phyloP scores from a whole-genome alignment of 164 flowering plant genomes.

The Stephania yunnanensis region DNA sequence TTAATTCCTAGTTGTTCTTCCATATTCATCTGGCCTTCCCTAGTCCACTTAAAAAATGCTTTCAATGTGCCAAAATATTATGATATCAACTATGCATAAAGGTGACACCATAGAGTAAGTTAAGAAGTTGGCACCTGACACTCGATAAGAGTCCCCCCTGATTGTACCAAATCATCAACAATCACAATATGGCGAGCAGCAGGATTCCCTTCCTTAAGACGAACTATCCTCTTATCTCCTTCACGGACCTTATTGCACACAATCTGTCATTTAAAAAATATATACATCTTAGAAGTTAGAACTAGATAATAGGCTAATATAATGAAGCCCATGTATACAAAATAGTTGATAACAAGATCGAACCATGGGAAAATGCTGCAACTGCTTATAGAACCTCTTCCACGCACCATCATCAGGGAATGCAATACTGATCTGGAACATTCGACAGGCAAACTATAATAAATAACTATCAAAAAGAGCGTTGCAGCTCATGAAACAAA shows the following conservation, averaged over 20 bases:
- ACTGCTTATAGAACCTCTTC: constrained; percentile 89
- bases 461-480: no score
- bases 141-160: constrained; percentile 95
- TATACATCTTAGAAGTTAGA: neutral
- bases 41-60: no score
- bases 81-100: neutral
- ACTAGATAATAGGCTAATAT: neutral
- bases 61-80: no score
- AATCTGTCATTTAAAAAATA: constrained; percentile 39
- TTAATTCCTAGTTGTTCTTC: no score
- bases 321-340: neutral
- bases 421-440: constrained; percentile 66
- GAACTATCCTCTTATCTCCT: constrained; percentile 87
- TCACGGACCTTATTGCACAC: constrained; percentile 92
- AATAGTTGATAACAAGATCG: neutral
- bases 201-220: constrained; percentile 91
- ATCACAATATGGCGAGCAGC: constrained; percentile 87
- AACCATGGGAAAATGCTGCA: constrained; percentile 82
- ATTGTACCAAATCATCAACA: constrained; percentile 97
- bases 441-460: neutral
- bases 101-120: neutral
- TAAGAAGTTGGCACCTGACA: constrained; percentile 58
- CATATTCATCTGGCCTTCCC: no score
- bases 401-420: constrained; percentile 99
- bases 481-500: neutral